Conservation (phyloP, 768 basidiomycete genomes). For the Boletus fagicola region DNA sequence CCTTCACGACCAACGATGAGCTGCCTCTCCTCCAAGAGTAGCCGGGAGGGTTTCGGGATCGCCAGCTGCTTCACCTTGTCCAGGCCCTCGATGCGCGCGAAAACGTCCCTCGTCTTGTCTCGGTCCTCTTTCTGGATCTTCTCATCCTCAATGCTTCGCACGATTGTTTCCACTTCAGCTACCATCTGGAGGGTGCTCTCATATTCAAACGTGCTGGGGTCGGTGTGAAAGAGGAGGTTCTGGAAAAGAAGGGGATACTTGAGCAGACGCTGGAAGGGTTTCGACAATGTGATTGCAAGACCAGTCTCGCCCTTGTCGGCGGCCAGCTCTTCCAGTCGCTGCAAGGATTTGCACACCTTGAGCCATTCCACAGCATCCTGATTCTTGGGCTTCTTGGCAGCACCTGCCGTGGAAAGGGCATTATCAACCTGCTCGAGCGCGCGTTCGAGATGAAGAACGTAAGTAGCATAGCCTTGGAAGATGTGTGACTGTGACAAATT, state of each 20-base stretch:
- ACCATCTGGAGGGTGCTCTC: slow-evolving; percentile 96
- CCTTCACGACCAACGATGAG: slow-evolving; percentile 40
- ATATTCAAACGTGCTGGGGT: slow-evolving; percentile 96
- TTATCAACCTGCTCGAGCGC: slow-evolving; percentile 87
- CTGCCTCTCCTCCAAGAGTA: slow-evolving; percentile 80
- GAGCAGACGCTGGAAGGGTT: slow-evolving; percentile 94
- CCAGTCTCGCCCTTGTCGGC: slow-evolving; percentile 90
- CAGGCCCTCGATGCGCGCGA: slow-evolving; percentile 94
- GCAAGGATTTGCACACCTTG: slow-evolving; percentile 70
- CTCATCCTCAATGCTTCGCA: slow-evolving; percentile 96
- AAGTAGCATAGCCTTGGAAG: slow-evolving; percentile 89
- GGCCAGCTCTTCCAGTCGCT: slow-evolving; percentile 76
- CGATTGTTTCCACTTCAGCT: slow-evolving; percentile 93
- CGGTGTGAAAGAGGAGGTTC: slow-evolving; percentile 94
- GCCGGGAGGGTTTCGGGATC: slow-evolving; percentile 82
- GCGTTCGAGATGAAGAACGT: slow-evolving; percentile 90
- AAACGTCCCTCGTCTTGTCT: slow-evolving; percentile 91
- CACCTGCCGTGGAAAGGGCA: slow-evolving; percentile 58
- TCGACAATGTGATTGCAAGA: slow-evolving; percentile 90
- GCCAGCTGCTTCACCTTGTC: slow-evolving; percentile 93
- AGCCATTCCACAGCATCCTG: slow-evolving; percentile 78
- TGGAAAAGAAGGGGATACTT: slow-evolving; percentile 98
- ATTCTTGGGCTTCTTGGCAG: slow-evolving; percentile 76
- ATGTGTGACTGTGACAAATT: slow-evolving; percentile 72
- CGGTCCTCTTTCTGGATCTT: slow-evolving; percentile 96